Conservation (phyloP, 495 filamentous ascomycete species). For the Annulohypoxylon maeteangense region DNA sequence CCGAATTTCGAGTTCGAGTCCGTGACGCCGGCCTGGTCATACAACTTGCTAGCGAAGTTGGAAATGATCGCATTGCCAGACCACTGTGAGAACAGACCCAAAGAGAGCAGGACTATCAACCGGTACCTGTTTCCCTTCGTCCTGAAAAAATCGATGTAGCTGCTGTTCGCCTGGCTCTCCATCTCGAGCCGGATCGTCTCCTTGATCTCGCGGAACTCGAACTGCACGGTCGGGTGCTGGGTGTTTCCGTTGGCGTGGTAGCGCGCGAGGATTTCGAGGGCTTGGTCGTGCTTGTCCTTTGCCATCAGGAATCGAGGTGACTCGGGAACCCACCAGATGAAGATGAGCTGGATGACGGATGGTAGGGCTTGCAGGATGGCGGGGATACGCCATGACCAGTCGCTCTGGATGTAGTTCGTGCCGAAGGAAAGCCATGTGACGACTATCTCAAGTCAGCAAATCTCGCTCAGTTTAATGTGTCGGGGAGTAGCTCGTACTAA, state of each 20-base stretch:
- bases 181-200: slow-evolving; percentile 66
- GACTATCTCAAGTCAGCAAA: slow-evolving; percentile 39
- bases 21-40: slow-evolving; percentile 66
- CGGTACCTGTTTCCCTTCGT: slow-evolving; percentile 77
- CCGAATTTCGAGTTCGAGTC: slow-evolving; percentile 62
- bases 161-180: slow-evolving; percentile 56
- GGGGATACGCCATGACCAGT: slow-evolving; percentile 66
- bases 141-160: slow-evolving; percentile 68
- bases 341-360: slow-evolving; percentile 60
- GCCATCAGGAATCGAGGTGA: slow-evolving; percentile 72
- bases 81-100: slow-evolving; percentile 75
- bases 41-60: slow-evolving; percentile 70
- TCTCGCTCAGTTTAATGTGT: slow-evolving; percentile 3
- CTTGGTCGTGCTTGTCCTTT: slow-evolving; percentile 72
- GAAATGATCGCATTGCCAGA: slow-evolving; percentile 74
- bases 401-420: slow-evolving; percentile 58
- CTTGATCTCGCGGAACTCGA: slow-evolving; percentile 69
- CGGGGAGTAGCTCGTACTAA: slow-evolving; percentile 44
- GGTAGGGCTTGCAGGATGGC: slow-evolving; percentile 63
- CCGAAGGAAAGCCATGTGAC: slow-evolving; percentile 65
- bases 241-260: slow-evolving; percentile 68
- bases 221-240: slow-evolving; percentile 67
- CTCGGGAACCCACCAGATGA: slow-evolving; percentile 70
- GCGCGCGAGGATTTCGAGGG: slow-evolving; percentile 65
- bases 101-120: slow-evolving; percentile 64